These are phyloP conservation scores for Astragalus glycyphyllos DNA, from an alignment of 306 rosid species.

Conservation along the genomic window DNA sequence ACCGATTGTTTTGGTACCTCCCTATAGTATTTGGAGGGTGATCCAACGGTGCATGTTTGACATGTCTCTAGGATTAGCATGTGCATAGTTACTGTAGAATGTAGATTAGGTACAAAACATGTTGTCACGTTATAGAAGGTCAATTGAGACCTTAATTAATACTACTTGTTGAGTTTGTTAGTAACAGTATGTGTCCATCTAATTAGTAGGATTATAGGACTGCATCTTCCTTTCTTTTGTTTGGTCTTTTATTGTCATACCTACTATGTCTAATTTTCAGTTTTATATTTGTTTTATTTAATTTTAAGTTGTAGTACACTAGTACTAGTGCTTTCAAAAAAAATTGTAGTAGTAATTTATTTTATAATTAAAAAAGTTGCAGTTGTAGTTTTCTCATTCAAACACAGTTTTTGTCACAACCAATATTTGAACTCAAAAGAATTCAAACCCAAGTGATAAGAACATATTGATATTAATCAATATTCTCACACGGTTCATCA, in stretches of 20 bases:
- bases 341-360: too few species aligned
- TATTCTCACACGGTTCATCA: too few species aligned
- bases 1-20: background rate
- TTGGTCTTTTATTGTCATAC: background rate
- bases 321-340: too few species aligned
- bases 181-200: constrained; percentile 1
- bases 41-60: constrained; percentile 43
- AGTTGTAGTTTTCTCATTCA: too few species aligned
- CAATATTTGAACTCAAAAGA: too few species aligned
- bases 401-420: too few species aligned
- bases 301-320: too few species aligned
- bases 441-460: too few species aligned
- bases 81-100: constrained; percentile 43
- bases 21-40: background rate
- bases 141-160: constrained; percentile 25
- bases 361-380: too few species aligned
- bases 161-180: background rate
- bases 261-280: background rate
- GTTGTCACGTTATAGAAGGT: constrained; percentile 33
- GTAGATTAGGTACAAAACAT: constrained; percentile 32
- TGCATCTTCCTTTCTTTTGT: background rate
- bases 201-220: background rate
- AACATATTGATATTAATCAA: too few species aligned
- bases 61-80: constrained; percentile 35
- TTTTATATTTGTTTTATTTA: too few species aligned